A percentile compares a stretch with the other conserved stretches of the same genome.
Conservation (phyloP, 1,284 basidiomycete genomes). For the Afroboletus lepidellus region DNA sequence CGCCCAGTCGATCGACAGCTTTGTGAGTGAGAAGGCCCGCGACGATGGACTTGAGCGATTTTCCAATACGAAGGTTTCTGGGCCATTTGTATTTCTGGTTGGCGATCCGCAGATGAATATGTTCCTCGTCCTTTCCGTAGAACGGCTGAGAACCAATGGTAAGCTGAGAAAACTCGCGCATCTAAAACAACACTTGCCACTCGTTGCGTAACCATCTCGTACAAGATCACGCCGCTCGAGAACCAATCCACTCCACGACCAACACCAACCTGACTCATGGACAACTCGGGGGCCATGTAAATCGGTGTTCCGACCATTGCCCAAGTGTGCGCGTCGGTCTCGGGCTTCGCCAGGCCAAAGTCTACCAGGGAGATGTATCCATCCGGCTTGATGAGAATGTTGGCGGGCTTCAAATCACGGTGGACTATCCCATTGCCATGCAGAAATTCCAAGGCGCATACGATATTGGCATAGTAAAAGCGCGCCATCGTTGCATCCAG, state of each 20-base stretch:
- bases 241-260: constrained; percentile 75
- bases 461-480: constrained; percentile 62
- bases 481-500: constrained; percentile 34
- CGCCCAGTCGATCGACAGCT: constrained; percentile 40
- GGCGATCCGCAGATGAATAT: constrained; percentile 26
- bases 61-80: constrained; percentile 32
- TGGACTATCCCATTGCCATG: constrained; percentile 75
- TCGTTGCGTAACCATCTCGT: constrained; percentile 68
- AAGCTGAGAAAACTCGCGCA: background rate
- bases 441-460: constrained; percentile 70
- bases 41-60: constrained; percentile 42
- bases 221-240: constrained; percentile 71
- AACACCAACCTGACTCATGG: constrained; percentile 40
- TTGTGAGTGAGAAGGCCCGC: constrained; percentile 39
- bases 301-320: constrained; percentile 57
- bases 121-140: constrained; percentile 26
- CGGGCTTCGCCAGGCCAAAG: constrained; percentile 63
- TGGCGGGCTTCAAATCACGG: constrained; percentile 84
- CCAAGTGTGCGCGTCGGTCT: constrained; percentile 19
- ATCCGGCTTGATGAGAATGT: constrained; percentile 67
- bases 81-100: constrained; percentile 38
- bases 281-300: constrained; percentile 75
- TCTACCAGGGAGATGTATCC: constrained; percentile 71
- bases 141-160: constrained; percentile 33
- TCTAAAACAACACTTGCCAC: constrained; percentile 38